These are phyloP conservation scores for Diplogelasinospora grovesii DNA, from an alignment of 495 filamentous ascomycete genomes.

Conservation along the genomic window DNA sequence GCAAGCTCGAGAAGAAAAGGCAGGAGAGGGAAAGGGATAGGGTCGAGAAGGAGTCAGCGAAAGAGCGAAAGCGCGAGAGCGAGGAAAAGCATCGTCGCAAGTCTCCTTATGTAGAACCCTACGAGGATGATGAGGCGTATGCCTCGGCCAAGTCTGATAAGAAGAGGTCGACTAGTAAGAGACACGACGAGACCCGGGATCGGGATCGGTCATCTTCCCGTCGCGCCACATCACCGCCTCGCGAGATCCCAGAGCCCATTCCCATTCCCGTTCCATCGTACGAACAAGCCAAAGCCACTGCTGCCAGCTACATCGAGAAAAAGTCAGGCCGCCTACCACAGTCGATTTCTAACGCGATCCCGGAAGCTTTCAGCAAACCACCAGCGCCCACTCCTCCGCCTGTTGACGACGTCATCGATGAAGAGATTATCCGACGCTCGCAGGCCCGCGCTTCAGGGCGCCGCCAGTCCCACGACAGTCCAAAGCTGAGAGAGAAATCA, in stretches of 20 bases:
- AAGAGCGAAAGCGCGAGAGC: conserved; percentile 17
- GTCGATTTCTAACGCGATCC: conserved; percentile 23
- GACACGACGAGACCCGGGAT: conserved; percentile 25
- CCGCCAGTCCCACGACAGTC: conserved; percentile 35
- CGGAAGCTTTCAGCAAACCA: conserved; percentile 14
- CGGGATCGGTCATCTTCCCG: conserved; percentile 21
- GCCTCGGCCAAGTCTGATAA: conserved; percentile 27
- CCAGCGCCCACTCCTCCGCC: conserved; percentile 31
- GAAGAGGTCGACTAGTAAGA: conserved; percentile 37
- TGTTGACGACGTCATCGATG: conserved; percentile 22
- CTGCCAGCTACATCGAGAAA: conserved; percentile 17
- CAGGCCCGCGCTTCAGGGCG: conserved; percentile 26
- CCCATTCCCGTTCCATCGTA: conserved; percentile 1
- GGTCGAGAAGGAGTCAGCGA: conserved; percentile 27
- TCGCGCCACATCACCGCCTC: conserved; percentile 13
- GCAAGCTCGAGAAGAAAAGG: conserved; percentile 15
- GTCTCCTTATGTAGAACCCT: conserved; percentile 21
- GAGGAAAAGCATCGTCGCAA: conserved; percentile 33
- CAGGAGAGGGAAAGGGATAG: conserved; percentile 8
- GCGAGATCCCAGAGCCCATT: conserved; percentile 2
- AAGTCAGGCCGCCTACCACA: conserved; percentile 5
- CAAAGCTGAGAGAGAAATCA: conserved; percentile 29
- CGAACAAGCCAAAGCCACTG: conserved; percentile 6
- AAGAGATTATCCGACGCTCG: conserved; percentile 20
- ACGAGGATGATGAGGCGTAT: conserved; percentile 29